Conservation (phyloP, 306 rosid species). For the Gillenia trifoliata region DNA sequence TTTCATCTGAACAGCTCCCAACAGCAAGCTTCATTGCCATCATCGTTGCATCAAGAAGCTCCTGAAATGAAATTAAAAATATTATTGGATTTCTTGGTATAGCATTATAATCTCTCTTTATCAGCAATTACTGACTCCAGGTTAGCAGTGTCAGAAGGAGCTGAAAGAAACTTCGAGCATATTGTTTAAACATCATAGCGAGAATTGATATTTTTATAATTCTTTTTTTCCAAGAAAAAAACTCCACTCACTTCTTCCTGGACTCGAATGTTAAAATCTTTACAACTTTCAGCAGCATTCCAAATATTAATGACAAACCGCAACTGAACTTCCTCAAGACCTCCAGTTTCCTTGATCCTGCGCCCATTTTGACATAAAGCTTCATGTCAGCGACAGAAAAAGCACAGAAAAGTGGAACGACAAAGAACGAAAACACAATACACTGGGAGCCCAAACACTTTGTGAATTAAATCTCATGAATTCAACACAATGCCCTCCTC, state of each 20-base stretch:
- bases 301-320: slow-evolving; percentile 61
- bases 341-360: slow-evolving; percentile 66
- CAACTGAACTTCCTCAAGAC: slow-evolving; percentile 53
- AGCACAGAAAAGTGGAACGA: neutral
- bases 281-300: slow-evolving; percentile 51
- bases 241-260: slow-evolving; percentile 49
- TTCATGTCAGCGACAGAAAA: slow-evolving; percentile 22
- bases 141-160: slow-evolving; percentile 10
- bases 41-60: slow-evolving; percentile 67
- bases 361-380: slow-evolving; percentile 26
- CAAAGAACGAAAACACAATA: neutral
- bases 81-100: slow-evolving; percentile 13
- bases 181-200: neutral
- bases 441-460: neutral
- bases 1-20: slow-evolving; percentile 59
- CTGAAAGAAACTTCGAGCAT: neutral
- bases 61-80: slow-evolving; percentile 50
- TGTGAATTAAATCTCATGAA: neutral
- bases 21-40: slow-evolving; percentile 65
- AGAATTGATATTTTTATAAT: neutral
- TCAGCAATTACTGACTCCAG: neutral
- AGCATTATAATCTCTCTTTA: neutral
- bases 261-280: slow-evolving; percentile 28
- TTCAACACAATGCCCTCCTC: neutral
- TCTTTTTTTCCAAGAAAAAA: neutral